Conservation (phyloP, 441 rosid genomes). For the Mallotus japonicus region DNA sequence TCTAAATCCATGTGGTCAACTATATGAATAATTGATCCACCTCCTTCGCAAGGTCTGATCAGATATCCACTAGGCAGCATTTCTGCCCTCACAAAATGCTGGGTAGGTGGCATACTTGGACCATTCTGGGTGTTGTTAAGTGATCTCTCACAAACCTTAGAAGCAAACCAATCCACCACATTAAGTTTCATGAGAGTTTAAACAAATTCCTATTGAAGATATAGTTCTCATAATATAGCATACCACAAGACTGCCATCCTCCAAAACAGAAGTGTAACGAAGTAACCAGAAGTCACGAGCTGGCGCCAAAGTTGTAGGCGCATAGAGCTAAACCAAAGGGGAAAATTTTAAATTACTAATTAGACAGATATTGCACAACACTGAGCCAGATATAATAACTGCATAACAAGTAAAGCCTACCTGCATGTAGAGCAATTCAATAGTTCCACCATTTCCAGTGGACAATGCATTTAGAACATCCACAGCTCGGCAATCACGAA, state of each 20-base stretch:
- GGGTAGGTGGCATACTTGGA: slow-evolving; percentile 86
- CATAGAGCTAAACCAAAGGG: slow-evolving; percentile 60
- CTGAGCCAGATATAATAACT: not conserved
- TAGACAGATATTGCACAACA: not conserved
- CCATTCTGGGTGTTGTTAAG: slow-evolving; percentile 92
- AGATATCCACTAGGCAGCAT: slow-evolving; percentile 92
- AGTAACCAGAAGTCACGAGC: slow-evolving; percentile 98
- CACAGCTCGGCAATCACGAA: slow-evolving; percentile 95
- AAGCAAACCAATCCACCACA: slow-evolving; percentile 7
- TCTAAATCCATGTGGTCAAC: slow-evolving; percentile 96
- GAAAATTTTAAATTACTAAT: not conserved
- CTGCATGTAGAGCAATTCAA: slow-evolving; percentile 97
- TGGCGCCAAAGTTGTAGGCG: slow-evolving; percentile 94
- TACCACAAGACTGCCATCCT: slow-evolving; percentile 99
- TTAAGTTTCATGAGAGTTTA: not conserved
- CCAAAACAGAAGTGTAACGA: slow-evolving; percentile 89
- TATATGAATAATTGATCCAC: slow-evolving; percentile 90
- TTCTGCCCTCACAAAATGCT: slow-evolving; percentile 96
- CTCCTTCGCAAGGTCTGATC: slow-evolving; percentile 94
- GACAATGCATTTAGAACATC: slow-evolving; percentile 89
- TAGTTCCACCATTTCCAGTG: slow-evolving; percentile 91
- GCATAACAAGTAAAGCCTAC: slow-evolving; percentile 27
- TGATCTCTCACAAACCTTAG: slow-evolving; percentile 87
- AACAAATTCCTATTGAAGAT: not conserved
- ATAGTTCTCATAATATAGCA: slow-evolving; percentile 25